Base-by-base conservation (phyloP, 2,329 filamentous ascomycete genomes). In the Pleoardoris graminearum region DNA sequence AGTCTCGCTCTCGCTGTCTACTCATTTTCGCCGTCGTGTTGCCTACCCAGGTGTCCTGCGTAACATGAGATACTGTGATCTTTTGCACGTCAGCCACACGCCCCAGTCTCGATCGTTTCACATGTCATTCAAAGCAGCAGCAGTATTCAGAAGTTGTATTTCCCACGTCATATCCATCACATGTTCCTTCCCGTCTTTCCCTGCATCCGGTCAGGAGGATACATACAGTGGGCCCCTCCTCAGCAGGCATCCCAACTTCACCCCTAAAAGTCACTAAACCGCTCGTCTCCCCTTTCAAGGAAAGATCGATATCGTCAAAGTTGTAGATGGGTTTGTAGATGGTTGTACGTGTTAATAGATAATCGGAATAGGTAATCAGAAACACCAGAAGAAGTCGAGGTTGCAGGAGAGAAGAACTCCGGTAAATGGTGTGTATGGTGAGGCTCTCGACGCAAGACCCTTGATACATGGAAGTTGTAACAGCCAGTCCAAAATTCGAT, bases 371-470 rank as follows among this genome's bases (percentile, higher is more conserved):
- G 57, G 42, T 27, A 48, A 55, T 37, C 47, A 36, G 54, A 50
- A 46, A 47, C 23, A 27, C 50, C 48, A 65, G 63, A 48, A 59
- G 38, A 54, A 49, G 35, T 39, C 7, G 16, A 51, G 48, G 48
- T 44, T 23, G 37, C 35, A 47, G 41, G 23, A 50, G 46, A 36
- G 14, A 50, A 41, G 32, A 54, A 60, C 57, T 58, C 55, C 55
- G 55, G 57, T 54, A 61, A 51, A 61, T 63, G 57, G 49, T 54
- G 44, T 27, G 25, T 44, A 55, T 54, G 54, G 51, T 62, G 57
- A 67, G 62, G 62, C 69, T 71, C 70, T 73, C 70, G 60, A 73
- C 70, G 69, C 70, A 61, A 62, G 61, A 61, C 41, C n/a, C 17
- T 29, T 60, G 33, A 17, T 47, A 47, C 44, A 47, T 37, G 44